Conservation (phyloP, 129 eudicot genomes). For the Helianthus tuberosus region DNA sequence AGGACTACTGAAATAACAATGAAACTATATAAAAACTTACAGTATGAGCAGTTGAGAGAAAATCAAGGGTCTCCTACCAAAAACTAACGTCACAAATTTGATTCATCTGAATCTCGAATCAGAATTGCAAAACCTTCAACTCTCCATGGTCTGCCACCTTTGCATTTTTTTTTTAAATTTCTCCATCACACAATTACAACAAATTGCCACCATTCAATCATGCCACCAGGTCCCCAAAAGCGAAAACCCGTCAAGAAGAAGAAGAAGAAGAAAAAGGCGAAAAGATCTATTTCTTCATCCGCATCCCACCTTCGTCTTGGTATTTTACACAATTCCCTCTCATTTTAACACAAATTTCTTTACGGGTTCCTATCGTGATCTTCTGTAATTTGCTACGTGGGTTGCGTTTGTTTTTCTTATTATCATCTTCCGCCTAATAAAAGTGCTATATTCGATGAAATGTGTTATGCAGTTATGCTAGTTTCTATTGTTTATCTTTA, state of each 20-base stretch:
- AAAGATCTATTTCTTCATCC: conserved; percentile 24
- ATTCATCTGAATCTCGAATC: conserved; percentile 2
- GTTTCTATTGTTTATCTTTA: background rate
- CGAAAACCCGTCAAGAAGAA: conserved; percentile 78
- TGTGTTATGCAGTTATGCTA: background rate
- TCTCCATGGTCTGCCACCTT: background rate
- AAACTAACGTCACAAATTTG: conserved; percentile 24
- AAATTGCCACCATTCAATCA: conserved; percentile 36
- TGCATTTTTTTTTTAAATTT: no score
- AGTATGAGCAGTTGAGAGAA: conserved; percentile 11
- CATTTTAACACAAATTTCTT: background rate
- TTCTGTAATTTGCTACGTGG: conserved; percentile 17
- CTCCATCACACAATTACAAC: no score
- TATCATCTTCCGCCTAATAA: background rate
- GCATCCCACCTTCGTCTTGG: conserved; percentile 33
- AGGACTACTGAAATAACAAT: no score
- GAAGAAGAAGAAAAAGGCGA: conserved; percentile 42
- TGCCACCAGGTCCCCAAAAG: conserved; percentile 83
- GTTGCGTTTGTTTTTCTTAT: background rate
- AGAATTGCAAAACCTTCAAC: conserved; percentile 24
- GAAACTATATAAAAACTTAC: no score
- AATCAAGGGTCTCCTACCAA: conserved; percentile 24
- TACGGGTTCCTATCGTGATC: background rate
- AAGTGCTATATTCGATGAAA: background rate
- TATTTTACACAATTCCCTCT: conserved; percentile 17